Conservation (phyloP, 805 yeast genomes). For the Tetrapisispora fleetii region DNA sequence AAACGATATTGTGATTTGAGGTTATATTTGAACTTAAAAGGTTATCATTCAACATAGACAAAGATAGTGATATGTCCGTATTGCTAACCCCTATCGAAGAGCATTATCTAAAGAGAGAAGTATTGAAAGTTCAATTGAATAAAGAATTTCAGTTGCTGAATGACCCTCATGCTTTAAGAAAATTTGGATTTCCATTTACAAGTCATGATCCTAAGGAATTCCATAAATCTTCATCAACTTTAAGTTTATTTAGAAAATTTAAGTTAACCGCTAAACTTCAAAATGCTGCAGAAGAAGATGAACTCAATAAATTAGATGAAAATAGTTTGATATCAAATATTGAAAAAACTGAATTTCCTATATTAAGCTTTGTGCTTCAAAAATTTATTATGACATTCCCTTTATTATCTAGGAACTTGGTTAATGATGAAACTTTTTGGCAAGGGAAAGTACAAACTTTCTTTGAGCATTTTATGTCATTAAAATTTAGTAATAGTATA, state of each 20-base stretch:
- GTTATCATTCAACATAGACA: neutral
- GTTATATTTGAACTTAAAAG: too few species aligned
- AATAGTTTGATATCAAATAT: constrained; percentile 2
- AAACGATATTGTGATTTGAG: too few species aligned
- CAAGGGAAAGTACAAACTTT: constrained; percentile 68
- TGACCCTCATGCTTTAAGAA: constrained; percentile 51
- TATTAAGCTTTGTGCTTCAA: constrained; percentile 55
- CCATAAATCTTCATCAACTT: neutral
- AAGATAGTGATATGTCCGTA: neutral
- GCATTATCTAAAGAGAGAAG: constrained; percentile 78
- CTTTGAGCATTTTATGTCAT: constrained; percentile 64
- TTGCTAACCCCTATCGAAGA: constrained; percentile 46
- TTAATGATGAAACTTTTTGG: constrained; percentile 62
- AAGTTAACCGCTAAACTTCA: neutral
- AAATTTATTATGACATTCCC: constrained; percentile 66
- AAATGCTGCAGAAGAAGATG: constrained; percentile 8
- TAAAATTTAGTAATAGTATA: constrained; percentile 59
- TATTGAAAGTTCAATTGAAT: constrained; percentile 51
- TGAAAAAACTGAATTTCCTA: constrained; percentile 42
- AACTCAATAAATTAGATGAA: constrained; percentile 4
- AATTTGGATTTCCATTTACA: constrained; percentile 72
- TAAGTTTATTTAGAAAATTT: neutral
- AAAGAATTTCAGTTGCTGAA: constrained; percentile 53
- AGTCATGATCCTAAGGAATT: constrained; percentile 32
- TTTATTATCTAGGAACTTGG: constrained; percentile 39